These are phyloP conservation scores for Crithidia fasciculata DNA, from an alignment of 208 protist genomes.

Conservation along the genomic window DNA sequence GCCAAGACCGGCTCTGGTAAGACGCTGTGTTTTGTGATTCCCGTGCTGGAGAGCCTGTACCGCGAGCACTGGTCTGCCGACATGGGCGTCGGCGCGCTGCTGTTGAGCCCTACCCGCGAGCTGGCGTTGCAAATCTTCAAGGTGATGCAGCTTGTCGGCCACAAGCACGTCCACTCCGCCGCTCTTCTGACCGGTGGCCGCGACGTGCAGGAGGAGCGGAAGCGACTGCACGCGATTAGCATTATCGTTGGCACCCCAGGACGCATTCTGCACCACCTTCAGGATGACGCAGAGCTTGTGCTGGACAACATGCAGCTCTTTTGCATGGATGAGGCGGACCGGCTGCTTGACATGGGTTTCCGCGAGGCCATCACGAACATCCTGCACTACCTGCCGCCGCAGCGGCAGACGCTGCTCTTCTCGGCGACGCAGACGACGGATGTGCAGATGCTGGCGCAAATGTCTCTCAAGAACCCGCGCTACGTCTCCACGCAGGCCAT, in stretches of 20 bases:
- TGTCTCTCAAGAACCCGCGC: conserved; percentile 93
- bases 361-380: conserved; percentile 94
- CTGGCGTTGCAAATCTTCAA: conserved; percentile 99
- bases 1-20: conserved; percentile 99
- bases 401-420: conserved; percentile 99
- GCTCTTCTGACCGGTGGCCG: conserved; percentile 99
- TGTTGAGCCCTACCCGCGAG: conserved; percentile 99
- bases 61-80: conserved; percentile 85
- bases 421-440: conserved; percentile 98
- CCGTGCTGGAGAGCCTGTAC: conserved; percentile 94
- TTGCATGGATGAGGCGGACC: conserved; percentile 99
- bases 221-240: conserved; percentile 94
- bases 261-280: conserved; percentile 98
- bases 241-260: conserved; percentile 99
- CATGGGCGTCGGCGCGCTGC: conserved; percentile 97
- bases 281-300: conserved; percentile 94
- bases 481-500: conserved; percentile 95
- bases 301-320: conserved; percentile 95
- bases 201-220: conserved; percentile 93
- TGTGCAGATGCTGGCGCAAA: conserved; percentile 93
- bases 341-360: conserved; percentile 99
- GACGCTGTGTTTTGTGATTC: conserved; percentile 98
- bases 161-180: conserved; percentile 93
- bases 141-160: conserved; percentile 94
- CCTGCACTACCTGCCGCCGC: conserved; percentile 85